Evolutionary conservation across 768 basidiomycete species (phyloP), one percentile per base, ranked within the genome.

Genomic region (Xerocomus potaroensis): DNA sequence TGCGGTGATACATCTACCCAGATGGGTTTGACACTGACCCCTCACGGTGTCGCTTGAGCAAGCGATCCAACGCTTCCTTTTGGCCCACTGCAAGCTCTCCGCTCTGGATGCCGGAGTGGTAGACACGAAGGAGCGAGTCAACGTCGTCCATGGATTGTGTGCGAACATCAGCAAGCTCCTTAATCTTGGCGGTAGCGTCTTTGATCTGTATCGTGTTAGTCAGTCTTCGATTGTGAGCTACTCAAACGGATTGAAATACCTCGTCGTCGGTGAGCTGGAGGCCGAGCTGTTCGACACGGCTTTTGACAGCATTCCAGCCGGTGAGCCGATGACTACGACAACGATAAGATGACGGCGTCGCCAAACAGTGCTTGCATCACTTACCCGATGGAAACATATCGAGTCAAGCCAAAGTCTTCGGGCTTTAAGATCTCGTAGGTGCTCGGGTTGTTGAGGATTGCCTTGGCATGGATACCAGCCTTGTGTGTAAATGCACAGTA

Each of bases 401-500:
- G 84, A 8, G 86, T 92, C 62, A 99, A 79, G 59, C 96, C 96
- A 61, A 99, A 99, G 72, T 99, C 96, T 68, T 95, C 91, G 14
- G 96, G 96, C 81, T 93, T 97, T 69, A 96, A 81, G 68, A 97
- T 97, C 72, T 99, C 95, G 70, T 98, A 99, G 9, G 96, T 99
- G 61, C 88, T 91, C 2, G 96, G 96, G 78, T 99, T 99, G 75
- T 97, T 96, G 53, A 94, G 81, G 69, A 99, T 99, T 31, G 96
- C 96, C 79, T 99, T 99, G 72, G 96, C 96, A 70, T 99, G 96
- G 55, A 99, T 99, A 65, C 96, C 96, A 18, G 96, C 96, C 84
- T 99, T 98, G 84, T 98, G 96, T 22, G 96, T 99, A 76, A 99
- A 99, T 4, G 96, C 96, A 64, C 96, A 98, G 72, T 97, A 99